Base-by-base conservation (phyloP, 768 basidiomycete genomes). In the Sporobolomyces phaffii region DNA sequence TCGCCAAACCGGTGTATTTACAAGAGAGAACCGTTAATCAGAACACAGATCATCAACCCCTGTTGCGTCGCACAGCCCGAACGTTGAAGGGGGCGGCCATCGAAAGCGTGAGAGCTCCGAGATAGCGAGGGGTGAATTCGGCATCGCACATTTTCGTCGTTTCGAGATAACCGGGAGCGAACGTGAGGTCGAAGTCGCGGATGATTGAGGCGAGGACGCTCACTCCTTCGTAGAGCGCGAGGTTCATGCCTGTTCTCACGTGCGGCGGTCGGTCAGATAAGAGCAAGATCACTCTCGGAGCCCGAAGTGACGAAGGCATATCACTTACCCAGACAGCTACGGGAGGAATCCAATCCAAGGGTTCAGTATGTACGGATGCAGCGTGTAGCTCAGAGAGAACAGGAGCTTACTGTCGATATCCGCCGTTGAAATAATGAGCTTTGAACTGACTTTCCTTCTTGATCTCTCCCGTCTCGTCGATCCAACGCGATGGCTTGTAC, bases 371-470 rank as follows among this genome's bases (percentile, higher is more conserved):
- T 11, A 15, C 11, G 36, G 41, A 22, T 34, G 31, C 18, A 22
- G 4, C 29, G 15, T 45, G 44, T 14, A 51, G 29, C 20, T 7
- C 20, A 33, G 11, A 43, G 29, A 20, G 28, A 54, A 26, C n/a
- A 7, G 22, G 20, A 8, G 57, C 38, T 22, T 48, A 64, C 28
- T 65, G 48, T 8, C 68, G 68, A 33, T 51, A 53, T 0, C 69
- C 69, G 1, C 56, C 64, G 36, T 70, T 70, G 64, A 70, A 70
- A 14, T 26, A 58, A 28, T 70, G 69, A 22, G 38, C 44, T 26
- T 54, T 62, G 49, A 44, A 70, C 33, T 62, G 60, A 3, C 15
- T n/a, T 28, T 62, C 54, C 49, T 62, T 62, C 29, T 38, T 38
- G 28, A 70, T 29, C 13, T 38, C 7, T 14, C 69, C 64, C 0